Percentiles rank a stretch among this genome's conserved stretches.
These are phyloP conservation scores for Barnettozyma vustinii DNA, from an alignment of 805 yeast species.

Conservation along the genomic window DNA sequence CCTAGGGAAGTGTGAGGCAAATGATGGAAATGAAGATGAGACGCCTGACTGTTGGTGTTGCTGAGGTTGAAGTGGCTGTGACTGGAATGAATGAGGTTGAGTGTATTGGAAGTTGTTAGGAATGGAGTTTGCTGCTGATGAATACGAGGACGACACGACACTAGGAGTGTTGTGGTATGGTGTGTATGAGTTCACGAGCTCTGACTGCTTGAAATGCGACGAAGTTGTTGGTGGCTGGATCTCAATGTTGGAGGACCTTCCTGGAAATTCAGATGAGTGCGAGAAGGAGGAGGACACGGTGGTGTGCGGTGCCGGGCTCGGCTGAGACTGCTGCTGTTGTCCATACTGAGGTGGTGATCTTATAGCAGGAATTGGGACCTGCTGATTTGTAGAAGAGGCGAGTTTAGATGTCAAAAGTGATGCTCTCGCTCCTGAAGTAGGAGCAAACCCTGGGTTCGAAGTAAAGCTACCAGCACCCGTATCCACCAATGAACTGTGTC, in stretches of 20 bases:
- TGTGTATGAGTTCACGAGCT: slow-evolving; percentile 24
- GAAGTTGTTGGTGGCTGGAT: slow-evolving; percentile 26
- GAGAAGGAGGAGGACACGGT: neutral
- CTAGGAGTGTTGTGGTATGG: slow-evolving; percentile 44
- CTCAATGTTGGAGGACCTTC: slow-evolving; percentile 21
- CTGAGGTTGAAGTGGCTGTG: slow-evolving; percentile 22
- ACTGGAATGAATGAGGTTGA: slow-evolving; percentile 16
- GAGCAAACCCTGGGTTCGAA: slow-evolving; percentile 1
- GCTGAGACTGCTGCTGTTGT: slow-evolving; percentile 9
- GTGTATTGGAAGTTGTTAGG: slow-evolving; percentile 15
- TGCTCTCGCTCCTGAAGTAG: slow-evolving; percentile 14
- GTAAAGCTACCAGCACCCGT: neutral
- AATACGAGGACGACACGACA: slow-evolving; percentile 41
- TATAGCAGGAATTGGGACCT: slow-evolving; percentile 3
- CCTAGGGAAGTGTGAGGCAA: neutral
- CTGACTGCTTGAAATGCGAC: slow-evolving; percentile 24
- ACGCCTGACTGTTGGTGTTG: slow-evolving; percentile 1
- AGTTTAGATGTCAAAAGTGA: slow-evolving; percentile 30
- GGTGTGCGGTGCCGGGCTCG: neutral
- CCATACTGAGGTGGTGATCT: slow-evolving; percentile 6
- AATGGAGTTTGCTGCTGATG: slow-evolving; percentile 28
- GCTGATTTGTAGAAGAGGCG: slow-evolving; percentile 21
- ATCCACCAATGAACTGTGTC: slow-evolving; percentile 6
- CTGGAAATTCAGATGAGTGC: slow-evolving; percentile 1
- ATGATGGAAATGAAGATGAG: slow-evolving; percentile 14